Conservation (phyloP, 352 stramenopile genomes). For the Globisporangium paddicum region DNA sequence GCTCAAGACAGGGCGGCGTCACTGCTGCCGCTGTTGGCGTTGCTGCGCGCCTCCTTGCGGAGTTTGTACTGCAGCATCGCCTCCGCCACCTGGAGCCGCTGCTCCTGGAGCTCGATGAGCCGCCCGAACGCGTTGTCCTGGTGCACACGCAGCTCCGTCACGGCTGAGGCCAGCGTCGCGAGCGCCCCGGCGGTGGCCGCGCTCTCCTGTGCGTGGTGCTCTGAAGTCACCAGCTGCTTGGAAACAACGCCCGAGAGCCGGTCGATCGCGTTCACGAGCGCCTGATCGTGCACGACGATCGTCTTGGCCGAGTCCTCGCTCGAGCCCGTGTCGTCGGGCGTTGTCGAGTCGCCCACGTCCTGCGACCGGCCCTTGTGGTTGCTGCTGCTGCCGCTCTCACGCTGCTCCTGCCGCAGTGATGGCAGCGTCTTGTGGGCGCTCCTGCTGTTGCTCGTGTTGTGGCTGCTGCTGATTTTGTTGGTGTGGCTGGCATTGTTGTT, state of each 20-base stretch:
- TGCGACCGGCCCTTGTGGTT: constrained; percentile 8
- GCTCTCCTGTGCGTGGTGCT: constrained; percentile 27
- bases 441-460: not conserved
- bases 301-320: constrained; percentile 33
- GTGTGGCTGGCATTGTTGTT: not conserved
- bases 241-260: constrained; percentile 55
- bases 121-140: constrained; percentile 36
- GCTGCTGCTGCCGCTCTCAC: not conserved
- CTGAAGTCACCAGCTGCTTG: constrained; percentile 36
- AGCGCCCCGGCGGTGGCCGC: constrained; percentile 22
- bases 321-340: constrained; percentile 42
- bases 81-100: constrained; percentile 62
- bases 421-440: constrained; percentile 1
- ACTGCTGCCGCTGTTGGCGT: not conserved
- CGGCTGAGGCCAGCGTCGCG: constrained; percentile 32
- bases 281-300: constrained; percentile 52
- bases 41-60: constrained; percentile 37
- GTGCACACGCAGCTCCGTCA: constrained; percentile 50
- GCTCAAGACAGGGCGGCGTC: not conserved
- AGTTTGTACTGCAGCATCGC: constrained; percentile 51
- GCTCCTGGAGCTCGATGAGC: constrained; percentile 63
- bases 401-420: constrained; percentile 2
- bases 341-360: constrained; percentile 42
- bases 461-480: constrained; percentile 3
- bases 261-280: constrained; percentile 54